Base-by-base conservation (phyloP, 495 filamentous ascomycete species). In the Astrothelium macrocarpum region DNA sequence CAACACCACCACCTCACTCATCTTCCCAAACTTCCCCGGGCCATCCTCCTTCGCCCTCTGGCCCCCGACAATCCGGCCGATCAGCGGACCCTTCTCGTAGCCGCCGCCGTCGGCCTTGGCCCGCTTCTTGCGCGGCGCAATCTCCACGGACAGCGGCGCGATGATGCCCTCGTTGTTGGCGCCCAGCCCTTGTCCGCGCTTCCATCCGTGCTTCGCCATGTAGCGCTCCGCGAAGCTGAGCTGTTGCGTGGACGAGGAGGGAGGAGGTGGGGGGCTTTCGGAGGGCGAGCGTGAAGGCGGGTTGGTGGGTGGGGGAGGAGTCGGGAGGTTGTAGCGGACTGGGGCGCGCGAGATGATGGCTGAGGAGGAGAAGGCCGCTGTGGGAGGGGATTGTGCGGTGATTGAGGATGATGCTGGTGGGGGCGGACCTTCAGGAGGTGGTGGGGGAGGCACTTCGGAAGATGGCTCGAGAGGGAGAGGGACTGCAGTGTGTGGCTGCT, bases 151-250 rank as follows among this genome's bases (percentile, higher is more conserved):
- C 31, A 97, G 75, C 2, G 92, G 88, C 18, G 89, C 86, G 34
- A 88, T 81, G 66, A 97, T 96, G 58, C 94, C 94, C 32, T 85
- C 82, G 12, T 82, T 82, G 59, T 84, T 81, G 1, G 90, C 90
- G 65, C 94, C 94, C 14, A 98, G 82, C 2, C 94, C 94, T 53
- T 85, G 81, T 25, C 95, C 95, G 66, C 90, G 87, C 12, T 83
- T 87, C 90, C 92, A 96, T 60, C 95, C 95, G 72, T 94, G 91
- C 68, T 96, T 97, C 32, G 85, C 81, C 81, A 98, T 88, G 32
- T 96, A 81, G 28, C 91, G 87, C 62, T 89, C 80, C 2, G 91
- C 94, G 70, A 95, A 96, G 64, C 85, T 87, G 68, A 86, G 65
- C 42, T 78, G 14, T 31, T 66, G 46, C 18, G 14, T 46, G 2